These are phyloP conservation scores for Phytophthora pisi DNA, from an alignment of 352 stramenopile genomes.

Conservation along the genomic window DNA sequence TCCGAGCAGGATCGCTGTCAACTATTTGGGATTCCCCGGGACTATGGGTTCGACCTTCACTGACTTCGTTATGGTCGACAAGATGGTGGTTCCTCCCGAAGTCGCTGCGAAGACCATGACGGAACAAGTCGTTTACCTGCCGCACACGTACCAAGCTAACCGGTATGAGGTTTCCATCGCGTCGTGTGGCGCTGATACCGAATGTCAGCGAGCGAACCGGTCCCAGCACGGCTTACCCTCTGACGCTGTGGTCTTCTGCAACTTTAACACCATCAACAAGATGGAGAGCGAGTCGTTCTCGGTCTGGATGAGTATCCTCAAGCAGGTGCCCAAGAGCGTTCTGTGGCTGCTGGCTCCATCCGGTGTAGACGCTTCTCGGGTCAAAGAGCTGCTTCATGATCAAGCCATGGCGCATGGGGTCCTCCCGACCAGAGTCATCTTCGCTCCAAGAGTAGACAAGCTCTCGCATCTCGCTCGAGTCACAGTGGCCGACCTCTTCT, in stretches of 20 bases:
- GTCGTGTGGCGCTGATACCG: constrained; percentile 27
- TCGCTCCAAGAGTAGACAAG: constrained; percentile 69
- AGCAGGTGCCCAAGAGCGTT: constrained; percentile 79
- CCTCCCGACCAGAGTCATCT: constrained; percentile 64
- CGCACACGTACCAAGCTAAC: constrained; percentile 92
- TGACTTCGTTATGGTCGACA: constrained; percentile 85
- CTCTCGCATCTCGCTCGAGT: constrained; percentile 83
- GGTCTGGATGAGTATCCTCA: constrained; percentile 90
- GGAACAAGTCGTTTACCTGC: constrained; percentile 90
- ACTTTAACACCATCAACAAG: constrained; percentile 96
- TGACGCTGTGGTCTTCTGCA: constrained; percentile 77
- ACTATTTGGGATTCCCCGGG: constrained; percentile 92
- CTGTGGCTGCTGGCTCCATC: constrained; percentile 85
- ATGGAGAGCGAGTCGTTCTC: constrained; percentile 91
- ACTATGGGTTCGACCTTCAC: constrained; percentile 79
- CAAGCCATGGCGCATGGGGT: constrained; percentile 79
- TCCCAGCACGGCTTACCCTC: constrained; percentile 35
- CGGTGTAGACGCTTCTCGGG: constrained; percentile 19
- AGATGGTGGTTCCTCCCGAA: constrained; percentile 65
- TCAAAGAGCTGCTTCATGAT: constrained; percentile 36
- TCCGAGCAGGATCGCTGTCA: constrained; percentile 75
- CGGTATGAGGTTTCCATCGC: constrained; percentile 58
- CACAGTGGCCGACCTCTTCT: constrained; percentile 87
- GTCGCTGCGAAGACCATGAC: constrained; percentile 52
- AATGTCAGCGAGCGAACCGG: constrained; percentile 32